These are phyloP conservation scores for Euphorbia peplus DNA, from an alignment of 345 rosid genomes.

Conservation along the genomic window DNA sequence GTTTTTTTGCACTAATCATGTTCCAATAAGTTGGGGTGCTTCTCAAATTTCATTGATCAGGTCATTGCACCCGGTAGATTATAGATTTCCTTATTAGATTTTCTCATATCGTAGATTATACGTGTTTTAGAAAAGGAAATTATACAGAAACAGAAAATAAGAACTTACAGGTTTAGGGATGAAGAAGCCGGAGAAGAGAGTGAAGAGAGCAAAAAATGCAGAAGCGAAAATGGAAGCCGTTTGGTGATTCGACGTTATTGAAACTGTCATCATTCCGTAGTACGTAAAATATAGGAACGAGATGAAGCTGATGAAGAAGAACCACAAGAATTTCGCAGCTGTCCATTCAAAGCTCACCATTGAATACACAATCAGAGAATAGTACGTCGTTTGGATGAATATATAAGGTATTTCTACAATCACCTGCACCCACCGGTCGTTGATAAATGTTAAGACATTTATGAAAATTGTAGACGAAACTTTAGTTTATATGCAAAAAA, in stretches of 20 bases:
- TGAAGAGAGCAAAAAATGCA: slow-evolving; percentile 20
- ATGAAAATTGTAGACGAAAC: too few species aligned
- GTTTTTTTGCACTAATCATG: too few species aligned
- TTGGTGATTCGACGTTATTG: slow-evolving; percentile 19
- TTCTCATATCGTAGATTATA: too few species aligned
- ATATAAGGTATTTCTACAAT: slow-evolving; percentile 26
- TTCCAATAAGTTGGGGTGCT: too few species aligned
- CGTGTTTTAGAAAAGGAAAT: too few species aligned
- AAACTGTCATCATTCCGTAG: slow-evolving; percentile 28
- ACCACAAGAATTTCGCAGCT: slow-evolving; percentile 26
- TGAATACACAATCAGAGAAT: slow-evolving; percentile 11
- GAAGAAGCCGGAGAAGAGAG: slow-evolving; percentile 33
- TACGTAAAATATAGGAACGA: slow-evolving; percentile 26
- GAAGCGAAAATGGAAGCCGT: slow-evolving; percentile 10
- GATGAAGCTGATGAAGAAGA: slow-evolving; percentile 20
- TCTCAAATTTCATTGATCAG: too few species aligned
- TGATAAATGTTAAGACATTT: too few species aligned
- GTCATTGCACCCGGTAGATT: too few species aligned
- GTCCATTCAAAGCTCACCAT: slow-evolving; percentile 19
- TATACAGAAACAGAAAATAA: too few species aligned
- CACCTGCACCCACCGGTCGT: too few species aligned
- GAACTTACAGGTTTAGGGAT: slow-evolving; percentile 27
- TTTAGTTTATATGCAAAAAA: too few species aligned
- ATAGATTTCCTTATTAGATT: too few species aligned
- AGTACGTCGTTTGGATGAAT: slow-evolving; percentile 9